These are phyloP conservation scores for Talaromyces liani DNA, from an alignment of 495 filamentous ascomycete species.

Conservation along the genomic window DNA sequence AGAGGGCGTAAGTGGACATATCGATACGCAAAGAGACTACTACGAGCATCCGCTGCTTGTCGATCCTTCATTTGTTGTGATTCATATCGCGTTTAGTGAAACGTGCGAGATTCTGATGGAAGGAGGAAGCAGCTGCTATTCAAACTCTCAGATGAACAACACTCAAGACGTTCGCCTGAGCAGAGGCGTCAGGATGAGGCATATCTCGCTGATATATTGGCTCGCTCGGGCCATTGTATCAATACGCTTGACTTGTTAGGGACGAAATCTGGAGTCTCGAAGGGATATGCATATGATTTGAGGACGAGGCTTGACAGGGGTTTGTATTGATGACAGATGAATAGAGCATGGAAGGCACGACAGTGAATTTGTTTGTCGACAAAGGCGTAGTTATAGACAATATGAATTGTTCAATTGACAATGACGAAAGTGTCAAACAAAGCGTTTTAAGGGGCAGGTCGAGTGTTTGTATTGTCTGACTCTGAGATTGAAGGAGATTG, in stretches of 20 bases:
- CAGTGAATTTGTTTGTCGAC: not conserved
- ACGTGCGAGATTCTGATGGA: not conserved
- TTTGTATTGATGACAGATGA: not conserved
- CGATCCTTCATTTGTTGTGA: not conserved
- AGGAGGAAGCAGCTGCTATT: not conserved
- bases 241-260: not conserved
- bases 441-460: not conserved
- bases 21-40: not conserved
- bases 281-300: not conserved
- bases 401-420: not conserved
- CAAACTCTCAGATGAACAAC: not conserved
- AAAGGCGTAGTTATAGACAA: not conserved
- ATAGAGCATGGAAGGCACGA: not conserved
- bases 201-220: not conserved
- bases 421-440: not conserved
- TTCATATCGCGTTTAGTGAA: not conserved
- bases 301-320: not conserved
- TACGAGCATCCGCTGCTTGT: not conserved
- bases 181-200: not conserved
- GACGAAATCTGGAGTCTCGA: not conserved
- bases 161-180: not conserved
- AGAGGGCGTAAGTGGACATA: not conserved
- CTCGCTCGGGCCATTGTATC: not conserved
- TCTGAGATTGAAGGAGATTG: not conserved
- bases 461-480: not conserved